These are phyloP conservation scores for Suillus hirtellus DNA, from an alignment of 768 basidiomycete species.

Conservation along the genomic window DNA sequence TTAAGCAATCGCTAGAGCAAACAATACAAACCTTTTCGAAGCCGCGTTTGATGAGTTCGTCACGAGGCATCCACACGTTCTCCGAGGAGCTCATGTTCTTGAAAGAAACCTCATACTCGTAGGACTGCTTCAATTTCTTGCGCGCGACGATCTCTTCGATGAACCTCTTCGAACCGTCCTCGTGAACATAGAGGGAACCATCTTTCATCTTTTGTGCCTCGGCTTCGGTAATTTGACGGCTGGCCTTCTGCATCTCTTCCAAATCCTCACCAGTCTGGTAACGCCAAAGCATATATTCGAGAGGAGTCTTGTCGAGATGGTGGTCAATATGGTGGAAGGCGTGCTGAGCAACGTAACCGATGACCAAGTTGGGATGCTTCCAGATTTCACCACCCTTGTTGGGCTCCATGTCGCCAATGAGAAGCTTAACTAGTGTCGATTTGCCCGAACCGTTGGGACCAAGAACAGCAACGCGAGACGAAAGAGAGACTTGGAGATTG, in stretches of 20 bases:
- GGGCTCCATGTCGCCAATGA: constrained; percentile 94
- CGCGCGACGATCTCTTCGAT: constrained; percentile 90
- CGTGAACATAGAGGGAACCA: constrained; percentile 79
- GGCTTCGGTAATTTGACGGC: constrained; percentile 82
- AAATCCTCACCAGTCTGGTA: constrained; percentile 99
- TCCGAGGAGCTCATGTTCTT: constrained; percentile 94
- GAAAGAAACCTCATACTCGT: constrained; percentile 98
- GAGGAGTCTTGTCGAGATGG: constrained; percentile 97
- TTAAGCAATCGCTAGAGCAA: neutral
- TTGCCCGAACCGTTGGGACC: constrained; percentile 99
- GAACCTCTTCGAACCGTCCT: constrained; percentile 84
- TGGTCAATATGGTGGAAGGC: constrained; percentile 99
- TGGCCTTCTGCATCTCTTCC: constrained; percentile 94
- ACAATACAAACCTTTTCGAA: constrained; percentile 76
- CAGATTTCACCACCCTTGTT: constrained; percentile 97
- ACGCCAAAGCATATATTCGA: constrained; percentile 99
- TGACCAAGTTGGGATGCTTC: constrained; percentile 99
- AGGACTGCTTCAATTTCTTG: constrained; percentile 99
- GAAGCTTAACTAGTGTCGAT: constrained; percentile 94
- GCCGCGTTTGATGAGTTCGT: constrained; percentile 96
- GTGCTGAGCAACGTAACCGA: constrained; percentile 98
- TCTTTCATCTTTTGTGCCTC: constrained; percentile 97
- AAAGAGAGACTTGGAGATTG: constrained; percentile 94
- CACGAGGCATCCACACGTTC: constrained; percentile 97
- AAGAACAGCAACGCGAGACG: constrained; percentile 96